These are phyloP conservation scores for Aspergillus fijiensis DNA, from an alignment of 2,329 filamentous ascomycete genomes.

Conservation along the genomic window DNA sequence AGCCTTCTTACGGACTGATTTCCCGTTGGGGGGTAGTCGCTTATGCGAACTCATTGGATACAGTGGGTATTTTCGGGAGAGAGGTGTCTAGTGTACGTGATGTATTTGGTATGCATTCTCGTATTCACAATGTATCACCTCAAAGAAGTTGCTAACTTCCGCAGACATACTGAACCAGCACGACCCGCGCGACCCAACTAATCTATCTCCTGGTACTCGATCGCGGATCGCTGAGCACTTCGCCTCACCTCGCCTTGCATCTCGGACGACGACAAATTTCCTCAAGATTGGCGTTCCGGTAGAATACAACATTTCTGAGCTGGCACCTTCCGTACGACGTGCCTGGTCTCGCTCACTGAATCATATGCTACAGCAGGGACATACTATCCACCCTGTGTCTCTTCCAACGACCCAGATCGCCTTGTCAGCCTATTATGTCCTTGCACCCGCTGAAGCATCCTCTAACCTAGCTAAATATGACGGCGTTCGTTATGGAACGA, in stretches of 20 bases:
- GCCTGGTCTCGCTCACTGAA: conserved; percentile 67
- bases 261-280: conserved; percentile 25
- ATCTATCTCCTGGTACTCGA: conserved; percentile 59
- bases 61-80: conserved; percentile 72
- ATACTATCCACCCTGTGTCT: conserved; percentile 71
- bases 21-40: conserved; percentile 84
- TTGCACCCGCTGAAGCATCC: conserved; percentile 90
- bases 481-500: conserved; percentile 83
- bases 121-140: neutral
- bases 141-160: conserved; percentile 15
- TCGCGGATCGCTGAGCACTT: conserved; percentile 49
- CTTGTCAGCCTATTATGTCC: conserved; percentile 89
- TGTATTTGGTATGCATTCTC: conserved; percentile 50
- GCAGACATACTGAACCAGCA: conserved; percentile 56
- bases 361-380: conserved; percentile 63
- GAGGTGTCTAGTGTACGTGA: conserved; percentile 53
- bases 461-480: conserved; percentile 98
- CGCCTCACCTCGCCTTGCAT: conserved; percentile 20
- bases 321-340: conserved; percentile 66
- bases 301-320: conserved; percentile 87
- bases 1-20: conserved; percentile 85
- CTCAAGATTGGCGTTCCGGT: conserved; percentile 59
- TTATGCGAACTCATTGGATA: conserved; percentile 91
- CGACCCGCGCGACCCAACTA: conserved; percentile 75
- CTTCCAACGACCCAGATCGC: conserved; percentile 82